These are phyloP conservation scores for Aspergillus ostianus DNA, from an alignment of 495 filamentous ascomycete species.

Conservation along the genomic window DNA sequence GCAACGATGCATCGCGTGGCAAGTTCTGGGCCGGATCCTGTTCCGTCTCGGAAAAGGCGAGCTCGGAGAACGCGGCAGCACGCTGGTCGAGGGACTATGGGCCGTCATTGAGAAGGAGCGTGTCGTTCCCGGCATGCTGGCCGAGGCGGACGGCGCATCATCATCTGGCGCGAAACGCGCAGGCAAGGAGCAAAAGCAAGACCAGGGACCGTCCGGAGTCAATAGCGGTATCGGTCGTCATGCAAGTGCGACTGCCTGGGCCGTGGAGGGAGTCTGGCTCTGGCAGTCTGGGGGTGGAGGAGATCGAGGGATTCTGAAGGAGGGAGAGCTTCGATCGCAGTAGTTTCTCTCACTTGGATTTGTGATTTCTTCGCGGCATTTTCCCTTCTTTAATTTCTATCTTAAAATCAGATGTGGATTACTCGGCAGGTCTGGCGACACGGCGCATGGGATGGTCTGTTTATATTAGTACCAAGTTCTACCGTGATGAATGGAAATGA, in stretches of 20 bases:
- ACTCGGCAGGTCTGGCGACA: no score
- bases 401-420: no score
- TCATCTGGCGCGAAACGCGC: slow-evolving; percentile 2
- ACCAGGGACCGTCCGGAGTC: slow-evolving; percentile 17
- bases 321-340: slow-evolving; percentile 31
- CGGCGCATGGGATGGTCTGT: neutral
- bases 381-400: neutral
- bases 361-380: neutral
- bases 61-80: slow-evolving; percentile 63
- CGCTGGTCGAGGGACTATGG: slow-evolving; percentile 67
- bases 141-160: slow-evolving; percentile 57
- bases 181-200: slow-evolving; percentile 12
- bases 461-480: neutral
- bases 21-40: slow-evolving; percentile 81
- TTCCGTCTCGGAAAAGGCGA: slow-evolving; percentile 79
- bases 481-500: neutral
- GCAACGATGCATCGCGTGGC: slow-evolving; percentile 89
- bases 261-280: slow-evolving; percentile 87
- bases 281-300: slow-evolving; percentile 77
- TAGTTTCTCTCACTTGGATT: slow-evolving; percentile 9
- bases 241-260: slow-evolving; percentile 72
- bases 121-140: slow-evolving; percentile 69
- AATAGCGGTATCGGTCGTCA: slow-evolving; percentile 43
- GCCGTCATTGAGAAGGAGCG: slow-evolving; percentile 70
- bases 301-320: slow-evolving; percentile 42